Conservation (phyloP, 371 early-diverging fungal species). For the Lichtheimia ornata region DNA sequence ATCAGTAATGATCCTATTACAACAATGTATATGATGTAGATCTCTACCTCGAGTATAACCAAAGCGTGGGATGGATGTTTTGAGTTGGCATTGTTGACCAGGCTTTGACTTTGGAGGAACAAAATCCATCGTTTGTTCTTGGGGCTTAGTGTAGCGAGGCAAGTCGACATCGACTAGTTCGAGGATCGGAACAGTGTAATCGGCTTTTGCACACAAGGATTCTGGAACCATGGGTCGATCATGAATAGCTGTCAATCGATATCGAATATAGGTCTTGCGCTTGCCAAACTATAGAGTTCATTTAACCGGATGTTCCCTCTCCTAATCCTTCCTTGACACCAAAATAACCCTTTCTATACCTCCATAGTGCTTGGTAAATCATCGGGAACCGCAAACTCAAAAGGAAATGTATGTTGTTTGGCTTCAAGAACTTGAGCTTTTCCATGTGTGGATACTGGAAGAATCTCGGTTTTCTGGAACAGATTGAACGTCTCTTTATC, state of each 20-base stretch:
- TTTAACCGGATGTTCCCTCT: neutral
- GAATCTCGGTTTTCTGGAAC: slow-evolving; percentile 31
- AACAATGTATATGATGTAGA: neutral
- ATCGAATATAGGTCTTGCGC: slow-evolving; percentile 39
- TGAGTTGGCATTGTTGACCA: slow-evolving; percentile 30
- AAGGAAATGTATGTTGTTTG: slow-evolving; percentile 40
- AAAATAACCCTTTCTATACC: slow-evolving; percentile 19
- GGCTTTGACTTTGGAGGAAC: slow-evolving; percentile 20
- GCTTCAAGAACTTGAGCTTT: slow-evolving; percentile 32
- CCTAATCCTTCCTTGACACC: neutral
- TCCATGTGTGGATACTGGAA: slow-evolving; percentile 20
- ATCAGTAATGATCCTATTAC: neutral
- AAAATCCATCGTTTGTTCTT: slow-evolving; percentile 30
- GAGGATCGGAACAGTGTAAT: slow-evolving; percentile 39
- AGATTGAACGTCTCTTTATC: slow-evolving; percentile 39
- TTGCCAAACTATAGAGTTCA: slow-evolving; percentile 16
- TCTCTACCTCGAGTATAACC: slow-evolving; percentile 50
- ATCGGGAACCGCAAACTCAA: slow-evolving; percentile 44
- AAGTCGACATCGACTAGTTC: slow-evolving; percentile 43
- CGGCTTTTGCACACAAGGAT: slow-evolving; percentile 39
- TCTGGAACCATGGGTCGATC: slow-evolving; percentile 46
- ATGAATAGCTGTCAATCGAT: slow-evolving; percentile 37
- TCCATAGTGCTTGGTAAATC: slow-evolving; percentile 50
- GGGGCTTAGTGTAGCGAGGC: slow-evolving; percentile 25
- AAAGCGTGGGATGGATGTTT: slow-evolving; percentile 37